Conservation (phyloP, 1,284 basidiomycete genomes). For the Ustilago loliicola region DNA sequence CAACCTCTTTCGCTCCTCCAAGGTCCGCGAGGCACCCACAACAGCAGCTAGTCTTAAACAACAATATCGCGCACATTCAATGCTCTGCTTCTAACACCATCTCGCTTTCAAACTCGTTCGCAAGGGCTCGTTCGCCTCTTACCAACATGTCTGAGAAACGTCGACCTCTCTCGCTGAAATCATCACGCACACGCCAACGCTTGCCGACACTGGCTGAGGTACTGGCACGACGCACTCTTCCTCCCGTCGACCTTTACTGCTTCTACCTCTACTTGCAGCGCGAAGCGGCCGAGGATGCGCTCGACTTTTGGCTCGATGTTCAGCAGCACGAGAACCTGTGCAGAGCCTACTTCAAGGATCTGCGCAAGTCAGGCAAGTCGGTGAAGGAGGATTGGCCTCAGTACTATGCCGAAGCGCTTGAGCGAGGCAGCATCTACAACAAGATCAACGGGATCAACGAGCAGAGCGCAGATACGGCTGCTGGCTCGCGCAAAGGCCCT, state of each 20-base stretch:
- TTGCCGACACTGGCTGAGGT: conserved; percentile 71
- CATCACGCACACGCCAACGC: conserved; percentile 64
- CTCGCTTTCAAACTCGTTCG: neutral
- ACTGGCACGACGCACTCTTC: conserved; percentile 76
- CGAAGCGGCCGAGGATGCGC: conserved; percentile 91
- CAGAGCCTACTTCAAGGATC: conserved; percentile 97
- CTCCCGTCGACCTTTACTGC: conserved; percentile 97
- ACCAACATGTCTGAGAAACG: conserved; percentile 50
- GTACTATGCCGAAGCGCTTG: conserved; percentile 79
- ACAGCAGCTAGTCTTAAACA: neutral
- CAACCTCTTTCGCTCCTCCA: neutral
- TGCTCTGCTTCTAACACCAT: conserved; percentile 7
- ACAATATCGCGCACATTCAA: neutral
- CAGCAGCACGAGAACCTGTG: conserved; percentile 99
- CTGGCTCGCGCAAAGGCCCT: conserved; percentile 11
- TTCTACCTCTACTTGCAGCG: conserved; percentile 82
- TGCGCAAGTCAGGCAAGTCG: conserved; percentile 89
- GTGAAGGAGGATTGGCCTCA: conserved; percentile 97
- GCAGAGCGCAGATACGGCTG: conserved; percentile 22
- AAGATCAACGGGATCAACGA: conserved; percentile 81
- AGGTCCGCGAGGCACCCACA: neutral
- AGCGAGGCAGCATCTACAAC: conserved; percentile 89
- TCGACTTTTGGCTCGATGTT: conserved; percentile 99
- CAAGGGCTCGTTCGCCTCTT: neutral
- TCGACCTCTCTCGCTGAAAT: conserved; percentile 43